phyloP scores from a whole-genome alignment of 129 eudicot species.

The Kitagawia praeruptora region DNA sequence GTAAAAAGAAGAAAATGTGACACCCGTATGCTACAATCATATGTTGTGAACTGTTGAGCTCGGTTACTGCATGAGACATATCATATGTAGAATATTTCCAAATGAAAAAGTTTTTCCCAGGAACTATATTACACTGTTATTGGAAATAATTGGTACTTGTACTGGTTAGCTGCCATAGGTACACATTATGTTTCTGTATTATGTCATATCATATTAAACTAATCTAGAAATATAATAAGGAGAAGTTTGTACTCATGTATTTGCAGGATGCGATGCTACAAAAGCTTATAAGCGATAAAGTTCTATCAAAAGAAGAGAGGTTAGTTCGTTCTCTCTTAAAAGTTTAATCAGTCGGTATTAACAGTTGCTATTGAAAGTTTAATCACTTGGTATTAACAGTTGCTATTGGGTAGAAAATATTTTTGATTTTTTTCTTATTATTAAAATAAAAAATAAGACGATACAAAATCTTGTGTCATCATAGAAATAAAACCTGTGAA shows the following conservation, averaged over 20 bases:
- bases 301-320: constrained; percentile 75
- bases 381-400: no score
- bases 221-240: not conserved
- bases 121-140: not conserved
- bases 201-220: not conserved
- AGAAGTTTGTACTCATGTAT: constrained; percentile 13
- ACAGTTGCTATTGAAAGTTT: not conserved
- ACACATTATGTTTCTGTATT: not conserved
- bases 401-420: not conserved
- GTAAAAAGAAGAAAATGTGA: not conserved
- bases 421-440: not conserved
- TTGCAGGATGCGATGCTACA: constrained; percentile 89
- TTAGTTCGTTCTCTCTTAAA: constrained; percentile 17
- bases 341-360: not conserved
- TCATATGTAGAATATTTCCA: not conserved
- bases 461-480: not conserved
- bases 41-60: not conserved
- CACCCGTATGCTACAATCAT: not conserved
- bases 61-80: not conserved
- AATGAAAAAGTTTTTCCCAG: no score
- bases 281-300: constrained; percentile 55
- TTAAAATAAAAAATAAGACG: not conserved
- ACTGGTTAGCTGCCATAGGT: not conserved
- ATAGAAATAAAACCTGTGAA: not conserved
- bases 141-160: not conserved